phyloP scores from a whole-genome alignment of 2,329 filamentous ascomycete species.

The Teratosphaeria zuluensis region DNA sequence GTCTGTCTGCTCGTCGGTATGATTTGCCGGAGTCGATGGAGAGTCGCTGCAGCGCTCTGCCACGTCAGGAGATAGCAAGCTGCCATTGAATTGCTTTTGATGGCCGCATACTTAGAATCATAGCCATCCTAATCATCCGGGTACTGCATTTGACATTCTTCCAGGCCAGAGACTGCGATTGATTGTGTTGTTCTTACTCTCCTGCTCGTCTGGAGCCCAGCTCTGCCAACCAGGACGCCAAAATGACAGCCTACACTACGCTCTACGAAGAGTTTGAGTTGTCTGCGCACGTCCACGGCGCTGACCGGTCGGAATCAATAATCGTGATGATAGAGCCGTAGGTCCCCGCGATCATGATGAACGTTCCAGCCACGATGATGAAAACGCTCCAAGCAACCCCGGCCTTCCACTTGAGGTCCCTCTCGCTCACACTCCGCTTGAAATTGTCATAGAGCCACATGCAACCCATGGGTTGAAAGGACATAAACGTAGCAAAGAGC shows the following conservation, averaged over 20 bases:
- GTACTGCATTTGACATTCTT: too few relatives aligned
- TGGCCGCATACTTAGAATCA: too few relatives aligned
- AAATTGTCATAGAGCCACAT: constrained; percentile 40
- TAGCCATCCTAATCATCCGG: too few relatives aligned
- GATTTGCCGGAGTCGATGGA: too few relatives aligned
- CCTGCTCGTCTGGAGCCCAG: too few relatives aligned
- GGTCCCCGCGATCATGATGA: constrained; percentile 37
- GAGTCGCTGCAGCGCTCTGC: too few relatives aligned
- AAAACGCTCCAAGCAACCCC: constrained; percentile 18
- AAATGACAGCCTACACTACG: background rate
- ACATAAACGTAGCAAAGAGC: constrained; percentile 31
- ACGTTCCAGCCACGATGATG: constrained; percentile 30
- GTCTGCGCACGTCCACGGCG: background rate
- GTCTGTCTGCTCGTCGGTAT: too few relatives aligned
- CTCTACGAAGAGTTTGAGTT: background rate
- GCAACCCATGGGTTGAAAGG: constrained; percentile 22
- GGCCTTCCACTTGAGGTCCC: constrained; percentile 9
- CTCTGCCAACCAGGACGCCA: too few relatives aligned
- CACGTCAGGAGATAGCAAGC: too few relatives aligned
- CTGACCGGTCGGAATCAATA: constrained; percentile 25
- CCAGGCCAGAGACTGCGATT: too few relatives aligned
- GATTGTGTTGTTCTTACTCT: too few relatives aligned
- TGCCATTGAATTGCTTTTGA: too few relatives aligned
- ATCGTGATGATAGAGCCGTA: constrained; percentile 36
- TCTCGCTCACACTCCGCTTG: constrained; percentile 14